These are phyloP conservation scores for Aspergillus brasiliensis DNA, from an alignment of 2,329 filamentous ascomycete species.

Conservation along the genomic window DNA sequence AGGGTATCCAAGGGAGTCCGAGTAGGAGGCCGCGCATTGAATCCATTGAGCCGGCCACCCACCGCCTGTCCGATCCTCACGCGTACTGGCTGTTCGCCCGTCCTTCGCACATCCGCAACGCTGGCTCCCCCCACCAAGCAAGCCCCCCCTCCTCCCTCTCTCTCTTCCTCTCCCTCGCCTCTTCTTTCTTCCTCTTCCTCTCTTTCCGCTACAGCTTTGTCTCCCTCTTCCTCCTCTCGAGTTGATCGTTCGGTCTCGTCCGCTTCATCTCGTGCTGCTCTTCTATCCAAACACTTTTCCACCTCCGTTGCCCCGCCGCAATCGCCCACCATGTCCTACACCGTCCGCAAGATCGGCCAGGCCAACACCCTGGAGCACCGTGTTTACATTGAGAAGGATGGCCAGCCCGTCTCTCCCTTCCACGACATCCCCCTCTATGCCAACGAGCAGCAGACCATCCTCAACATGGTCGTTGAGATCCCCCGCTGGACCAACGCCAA, in stretches of 20 bases:
- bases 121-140: constrained; percentile 46
- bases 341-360: constrained; percentile 81
- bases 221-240: constrained; percentile 17
- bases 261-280: constrained; percentile 41
- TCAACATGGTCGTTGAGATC: constrained; percentile 99
- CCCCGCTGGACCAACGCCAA: constrained; percentile 99
- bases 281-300: constrained; percentile 53
- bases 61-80: constrained; percentile 35
- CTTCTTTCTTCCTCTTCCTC: constrained; percentile 20
- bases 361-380: constrained; percentile 96
- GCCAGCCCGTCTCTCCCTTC: constrained; percentile 89
- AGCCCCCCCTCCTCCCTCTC: constrained; percentile 33
- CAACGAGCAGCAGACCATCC: constrained; percentile 90
- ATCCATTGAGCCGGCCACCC: constrained; percentile 39
- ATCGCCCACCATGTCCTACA: constrained; percentile 57
- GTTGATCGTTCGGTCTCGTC: constrained; percentile 25
- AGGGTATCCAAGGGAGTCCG: constrained; percentile 6
- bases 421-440: constrained; percentile 98
- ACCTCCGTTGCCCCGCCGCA: constrained; percentile 35
- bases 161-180: constrained; percentile 19
- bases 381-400: constrained; percentile 97
- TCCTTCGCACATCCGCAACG: constrained; percentile 40
- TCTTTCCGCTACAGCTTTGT: constrained; percentile 27
- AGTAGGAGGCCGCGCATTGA: constrained; percentile 8
- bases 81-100: constrained; percentile 25